Evolutionary conservation across 495 filamentous ascomycete genomes (phyloP).

Genomic region (Bacidia rubella): DNA sequence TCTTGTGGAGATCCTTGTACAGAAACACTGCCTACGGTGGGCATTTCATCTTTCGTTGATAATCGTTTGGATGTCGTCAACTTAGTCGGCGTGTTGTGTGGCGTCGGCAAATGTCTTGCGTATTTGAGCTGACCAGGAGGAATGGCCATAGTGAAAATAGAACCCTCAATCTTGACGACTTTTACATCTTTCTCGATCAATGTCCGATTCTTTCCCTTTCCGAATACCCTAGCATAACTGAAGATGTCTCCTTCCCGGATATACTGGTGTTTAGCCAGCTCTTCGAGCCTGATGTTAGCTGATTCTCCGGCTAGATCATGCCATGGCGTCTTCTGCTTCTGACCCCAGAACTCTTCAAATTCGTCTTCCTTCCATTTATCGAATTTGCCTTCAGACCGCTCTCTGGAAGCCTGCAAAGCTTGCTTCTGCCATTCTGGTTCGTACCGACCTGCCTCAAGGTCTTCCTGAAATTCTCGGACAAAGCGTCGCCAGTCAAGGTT

Average conservation of each 20-base stretch:
- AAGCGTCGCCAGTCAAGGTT: constrained; percentile 36
- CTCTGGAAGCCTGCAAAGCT: constrained; percentile 47
- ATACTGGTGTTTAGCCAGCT: constrained; percentile 31
- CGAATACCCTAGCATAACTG: constrained; percentile 28
- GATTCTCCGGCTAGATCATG: constrained; percentile 34
- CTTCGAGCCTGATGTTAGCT: constrained; percentile 33
- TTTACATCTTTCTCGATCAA: constrained; percentile 37
- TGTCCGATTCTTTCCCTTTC: constrained; percentile 20
- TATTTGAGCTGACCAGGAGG: constrained; percentile 33
- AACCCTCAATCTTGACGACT: constrained; percentile 29
- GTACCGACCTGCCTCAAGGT: constrained; percentile 47
- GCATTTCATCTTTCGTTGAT: too few relatives aligned
- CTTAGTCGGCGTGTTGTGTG: background rate
- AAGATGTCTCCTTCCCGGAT: constrained; percentile 40
- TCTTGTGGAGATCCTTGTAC: too few relatives aligned
- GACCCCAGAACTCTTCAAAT: constrained; percentile 58
- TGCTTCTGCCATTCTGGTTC: constrained; percentile 52
- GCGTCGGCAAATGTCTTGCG: constrained; percentile 15
- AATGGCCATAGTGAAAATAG: constrained; percentile 29
- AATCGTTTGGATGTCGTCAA: too few relatives aligned
- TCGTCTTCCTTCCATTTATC: constrained; percentile 52
- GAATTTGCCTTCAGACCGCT: constrained; percentile 53
- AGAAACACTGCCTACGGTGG: too few relatives aligned
- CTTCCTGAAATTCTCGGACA: constrained; percentile 41
- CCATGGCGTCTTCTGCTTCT: constrained; percentile 38